phyloP scores from a whole-genome alignment of 2,329 filamentous ascomycete genomes.

The Macroventuria anomochaeta region DNA sequence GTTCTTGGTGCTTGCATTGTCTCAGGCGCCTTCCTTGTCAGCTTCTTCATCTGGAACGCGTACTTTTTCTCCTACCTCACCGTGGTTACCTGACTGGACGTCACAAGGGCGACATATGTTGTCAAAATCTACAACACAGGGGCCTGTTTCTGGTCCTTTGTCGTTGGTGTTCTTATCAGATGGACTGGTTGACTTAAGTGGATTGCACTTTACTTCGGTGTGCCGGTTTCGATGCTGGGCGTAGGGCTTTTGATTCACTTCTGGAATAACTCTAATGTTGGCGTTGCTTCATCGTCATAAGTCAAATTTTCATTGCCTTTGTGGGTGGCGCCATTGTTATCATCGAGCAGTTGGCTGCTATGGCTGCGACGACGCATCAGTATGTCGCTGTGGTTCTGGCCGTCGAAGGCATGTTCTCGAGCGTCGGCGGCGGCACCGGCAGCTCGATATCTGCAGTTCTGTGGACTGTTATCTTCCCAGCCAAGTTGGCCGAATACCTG shows the following conservation, averaged over 20 bases:
- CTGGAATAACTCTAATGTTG: constrained; percentile 31
- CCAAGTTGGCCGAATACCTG: constrained; percentile 54
- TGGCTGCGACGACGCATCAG: constrained; percentile 33
- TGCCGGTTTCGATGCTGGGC: constrained; percentile 38
- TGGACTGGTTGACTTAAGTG: constrained; percentile 34
- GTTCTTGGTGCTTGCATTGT: constrained; percentile 60
- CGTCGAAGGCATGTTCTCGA: constrained; percentile 64
- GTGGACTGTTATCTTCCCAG: constrained; percentile 65
- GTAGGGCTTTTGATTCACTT: constrained; percentile 44
- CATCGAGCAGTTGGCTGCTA: constrained; percentile 32
- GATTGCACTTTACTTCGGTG: constrained; percentile 31
- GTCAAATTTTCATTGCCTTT: constrained; percentile 43
- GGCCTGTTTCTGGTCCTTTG: constrained; percentile 30
- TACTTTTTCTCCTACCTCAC: constrained; percentile 52
- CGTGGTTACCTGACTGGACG: constrained; percentile 44
- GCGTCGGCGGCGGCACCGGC: constrained; percentile 57
- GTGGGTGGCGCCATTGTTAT: constrained; percentile 37
- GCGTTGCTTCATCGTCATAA: constrained; percentile 46
- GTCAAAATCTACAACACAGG: constrained; percentile 45
- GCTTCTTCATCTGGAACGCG: constrained; percentile 45
- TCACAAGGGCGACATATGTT: constrained; percentile 45
- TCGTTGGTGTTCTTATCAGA: constrained; percentile 32
- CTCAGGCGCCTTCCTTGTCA: constrained; percentile 45
- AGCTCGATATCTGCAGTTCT: constrained; percentile 65
- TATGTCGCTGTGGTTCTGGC: constrained; percentile 34